Percentiles rank a stretch among this genome's conserved stretches.
These are phyloP conservation scores for Rhizoclosmatium globosum DNA, from an alignment of 192 early-diverging fungal genomes.

Conservation along the genomic window DNA sequence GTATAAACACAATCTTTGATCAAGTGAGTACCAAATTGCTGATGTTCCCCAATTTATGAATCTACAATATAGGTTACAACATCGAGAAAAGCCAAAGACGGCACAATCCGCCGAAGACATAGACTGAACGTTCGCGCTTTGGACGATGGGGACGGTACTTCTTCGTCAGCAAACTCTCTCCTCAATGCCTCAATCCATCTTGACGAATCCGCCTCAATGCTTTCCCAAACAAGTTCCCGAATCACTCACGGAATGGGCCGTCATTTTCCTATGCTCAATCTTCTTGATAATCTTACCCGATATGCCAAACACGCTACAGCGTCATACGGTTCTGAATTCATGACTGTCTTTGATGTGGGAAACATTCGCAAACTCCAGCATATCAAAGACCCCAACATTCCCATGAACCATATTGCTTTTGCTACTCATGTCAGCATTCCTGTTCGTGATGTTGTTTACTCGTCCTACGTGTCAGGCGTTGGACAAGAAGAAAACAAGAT, in stretches of 20 bases:
- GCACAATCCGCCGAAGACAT: constrained; percentile 10
- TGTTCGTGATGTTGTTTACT: constrained; percentile 54
- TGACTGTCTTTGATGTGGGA: constrained; percentile 50
- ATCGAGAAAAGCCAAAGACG: constrained; percentile 3
- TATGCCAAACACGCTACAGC: constrained; percentile 57
- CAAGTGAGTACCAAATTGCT: neutral
- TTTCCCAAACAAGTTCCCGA: neutral
- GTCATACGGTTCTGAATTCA: constrained; percentile 47
- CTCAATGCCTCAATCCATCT: neutral
- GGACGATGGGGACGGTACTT: neutral
- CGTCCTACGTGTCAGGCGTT: constrained; percentile 34
- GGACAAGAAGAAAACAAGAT: constrained; percentile 28
- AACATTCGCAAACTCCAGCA: constrained; percentile 46
- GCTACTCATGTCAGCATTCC: constrained; percentile 57
- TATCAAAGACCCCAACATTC: constrained; percentile 39
- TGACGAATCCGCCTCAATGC: neutral
- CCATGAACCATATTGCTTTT: constrained; percentile 58
- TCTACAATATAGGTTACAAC: neutral
- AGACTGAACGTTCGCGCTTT: constrained; percentile 8
- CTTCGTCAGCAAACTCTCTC: neutral
- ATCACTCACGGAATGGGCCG: constrained; percentile 32
- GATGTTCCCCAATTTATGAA: neutral
- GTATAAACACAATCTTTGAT: constrained; percentile 23
- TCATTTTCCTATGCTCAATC: constrained; percentile 34
- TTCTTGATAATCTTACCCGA: constrained; percentile 44